These are phyloP conservation scores for Emergomyces orientalis DNA, from an alignment of 2,329 filamentous ascomycete genomes.

Conservation along the genomic window DNA sequence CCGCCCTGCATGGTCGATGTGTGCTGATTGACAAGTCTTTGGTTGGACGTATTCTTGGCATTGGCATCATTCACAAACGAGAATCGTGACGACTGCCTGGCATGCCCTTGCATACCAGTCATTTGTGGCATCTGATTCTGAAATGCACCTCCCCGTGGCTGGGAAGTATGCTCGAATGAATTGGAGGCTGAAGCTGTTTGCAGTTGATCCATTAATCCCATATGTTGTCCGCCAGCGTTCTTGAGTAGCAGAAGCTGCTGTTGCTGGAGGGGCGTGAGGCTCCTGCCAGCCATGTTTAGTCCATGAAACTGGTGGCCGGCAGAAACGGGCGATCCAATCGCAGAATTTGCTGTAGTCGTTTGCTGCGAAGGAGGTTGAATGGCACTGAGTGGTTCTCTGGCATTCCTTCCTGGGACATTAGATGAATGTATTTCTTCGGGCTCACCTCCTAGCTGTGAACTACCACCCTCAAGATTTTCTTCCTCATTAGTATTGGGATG, in stretches of 20 bases:
- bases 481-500: constrained; percentile 50
- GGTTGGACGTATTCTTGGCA: constrained; percentile 47
- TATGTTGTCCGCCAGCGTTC: constrained; percentile 49
- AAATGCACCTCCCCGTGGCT: constrained; percentile 37
- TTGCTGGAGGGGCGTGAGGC: constrained; percentile 72
- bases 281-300: constrained; percentile 57
- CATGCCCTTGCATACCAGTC: constrained; percentile 57
- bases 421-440: constrained; percentile 65
- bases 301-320: constrained; percentile 40
- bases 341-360: constrained; percentile 37
- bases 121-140: constrained; percentile 42
- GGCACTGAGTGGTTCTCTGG: constrained; percentile 52
- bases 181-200: constrained; percentile 24
- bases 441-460: constrained; percentile 82
- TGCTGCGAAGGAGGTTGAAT: constrained; percentile 73
- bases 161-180: constrained; percentile 34
- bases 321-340: constrained; percentile 35
- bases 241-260: constrained; percentile 60
- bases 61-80: constrained; percentile 68
- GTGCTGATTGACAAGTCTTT: constrained; percentile 48
- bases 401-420: constrained; percentile 36
- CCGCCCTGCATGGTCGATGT: constrained; percentile 31
- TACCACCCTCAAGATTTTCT: constrained; percentile 72
- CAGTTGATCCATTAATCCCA: constrained; percentile 43
- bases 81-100: constrained; percentile 75